Base-by-base conservation (phyloP, 1,139 yeast species). In the Zygosaccharomyces pseudobailii region DNA sequence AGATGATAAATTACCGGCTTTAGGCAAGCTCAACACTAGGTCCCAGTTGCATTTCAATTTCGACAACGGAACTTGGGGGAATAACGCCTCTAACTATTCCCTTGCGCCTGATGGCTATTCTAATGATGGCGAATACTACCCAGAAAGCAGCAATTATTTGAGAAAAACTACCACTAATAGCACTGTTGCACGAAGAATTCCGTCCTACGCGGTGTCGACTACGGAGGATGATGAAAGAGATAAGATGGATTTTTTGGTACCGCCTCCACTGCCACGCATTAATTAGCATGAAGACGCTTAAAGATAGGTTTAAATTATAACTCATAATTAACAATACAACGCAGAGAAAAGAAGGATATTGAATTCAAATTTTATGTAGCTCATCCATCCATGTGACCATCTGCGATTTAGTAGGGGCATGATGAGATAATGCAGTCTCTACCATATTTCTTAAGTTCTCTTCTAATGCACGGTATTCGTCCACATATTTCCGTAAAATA, bases 401-500 rank as follows among this genome's bases (percentile, higher is more conserved):
- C 33, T 55, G 54, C 5, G 49, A 44, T 43, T 54, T 57, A 0
- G 72, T 66, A 25, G 61, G 60, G 32, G 57, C 58, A 48, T 69
- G 69, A 30, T 38, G 41, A 1, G 59, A 45, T 5, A 69, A 46
- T 9, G 57, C 59, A 17, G 53, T 51, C 34, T 58, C 56, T 17
- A 59, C 41, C n/a, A 55, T 57, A 4, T 41, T 36, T 21, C 53
- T 55, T 24, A 67, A 53, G 19, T 61, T 61, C 5, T 57, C 62
- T 7, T 48, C 42, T 31, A 63, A 46, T n/a, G 51, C 47, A 9
- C 52, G 53, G 47, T 59, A 68, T 45, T 69, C 69, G 33, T 59
- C 64, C 3, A 70, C 61, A 45, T 59, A 71, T 46, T 70, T 71
- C 66, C 76, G 69, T 44, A 72, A 44, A 8, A 70, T 31, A 47